Evolutionary conservation across 83 land plant genomes (phyloP), one percentile per base, ranked within the genome.

Genomic region (Isoetes engelmannii): DNA sequence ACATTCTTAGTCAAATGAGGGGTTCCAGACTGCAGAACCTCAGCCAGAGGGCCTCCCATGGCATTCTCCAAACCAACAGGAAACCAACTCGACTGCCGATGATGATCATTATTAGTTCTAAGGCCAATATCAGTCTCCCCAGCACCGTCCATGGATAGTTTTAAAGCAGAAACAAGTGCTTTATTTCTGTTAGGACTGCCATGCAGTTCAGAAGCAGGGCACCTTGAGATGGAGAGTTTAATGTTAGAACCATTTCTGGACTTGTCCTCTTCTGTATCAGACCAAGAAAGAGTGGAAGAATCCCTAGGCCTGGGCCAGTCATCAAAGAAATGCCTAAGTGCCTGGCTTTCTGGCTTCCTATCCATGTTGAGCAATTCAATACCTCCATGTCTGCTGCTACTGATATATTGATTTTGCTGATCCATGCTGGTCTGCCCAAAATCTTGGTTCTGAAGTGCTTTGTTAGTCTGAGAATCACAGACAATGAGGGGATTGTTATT

Each of bases 21-120:
- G 5, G 54, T 75, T 37, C 72, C 73, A 65, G 56, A 72, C 7
- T 81, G 74, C 7, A 84, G 68, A 17, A 69, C 92, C 74, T 89
- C 92, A 0, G 87, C 92, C 3, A 89, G 73, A 41, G 92, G 92
- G 0, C 92, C 92, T 3, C 90, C 92, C 77, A 81, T 65, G 3
- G 88, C 79, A 54, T 64, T 54, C 54, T 77, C 90, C 90, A 90
- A 89, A 7, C 87, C 64, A 10, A 74, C 73, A 0, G 87, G 84
- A 4, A 66, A 55, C 81, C 78, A 75, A 54, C 65, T 77, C 5
- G 79, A 45, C 7, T 44, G 64, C 1, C 72, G 74, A 41, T 50
- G 53, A 47, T 47, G 44, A 7, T 48, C 66, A 5, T 63, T 45
- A 3, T 77, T 75, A 0, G 78, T 53, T 4, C 80, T 79, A 7